A percentile compares a stretch with the other conserved stretches of the same genome.
Conservation (phyloP, 2,329 filamentous ascomycete genomes). For the Epichloe coenophiala region DNA sequence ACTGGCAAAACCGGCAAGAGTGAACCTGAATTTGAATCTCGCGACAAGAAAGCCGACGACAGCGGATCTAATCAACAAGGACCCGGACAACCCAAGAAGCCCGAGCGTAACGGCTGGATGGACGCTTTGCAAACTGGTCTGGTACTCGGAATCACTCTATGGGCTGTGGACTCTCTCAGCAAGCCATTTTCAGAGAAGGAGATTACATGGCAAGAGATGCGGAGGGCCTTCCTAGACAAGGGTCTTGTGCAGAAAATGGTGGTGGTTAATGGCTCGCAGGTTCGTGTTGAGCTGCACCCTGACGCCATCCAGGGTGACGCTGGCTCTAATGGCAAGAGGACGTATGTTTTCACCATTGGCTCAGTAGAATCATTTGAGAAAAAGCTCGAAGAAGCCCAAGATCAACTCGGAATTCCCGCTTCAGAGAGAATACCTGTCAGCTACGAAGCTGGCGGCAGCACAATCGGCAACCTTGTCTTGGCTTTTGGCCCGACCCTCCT, state of each 20-base stretch:
- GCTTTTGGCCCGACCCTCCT: slow-evolving; percentile 77
- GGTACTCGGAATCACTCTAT: slow-evolving; percentile 40
- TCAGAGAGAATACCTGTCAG: slow-evolving; percentile 87
- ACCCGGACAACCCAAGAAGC: slow-evolving; percentile 22
- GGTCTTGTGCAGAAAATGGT: slow-evolving; percentile 89
- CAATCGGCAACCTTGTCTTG: slow-evolving; percentile 59
- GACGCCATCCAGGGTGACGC: slow-evolving; percentile 42
- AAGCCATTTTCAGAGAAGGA: slow-evolving; percentile 43
- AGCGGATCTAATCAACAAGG: slow-evolving; percentile 14
- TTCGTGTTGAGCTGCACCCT: slow-evolving; percentile 68
- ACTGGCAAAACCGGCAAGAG: slow-evolving; percentile 8
- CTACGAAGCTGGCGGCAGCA: slow-evolving; percentile 66
- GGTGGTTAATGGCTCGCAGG: slow-evolving; percentile 55
- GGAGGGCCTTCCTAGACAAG: slow-evolving; percentile 87
- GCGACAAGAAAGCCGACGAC: slow-evolving; percentile 9
- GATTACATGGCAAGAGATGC: slow-evolving; percentile 96
- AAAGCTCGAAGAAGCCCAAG: slow-evolving; percentile 75
- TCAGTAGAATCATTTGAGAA: slow-evolving; percentile 88
- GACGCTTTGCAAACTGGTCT: slow-evolving; percentile 22
- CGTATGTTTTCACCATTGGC: slow-evolving; percentile 88
- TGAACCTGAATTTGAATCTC: slow-evolving; percentile 8
- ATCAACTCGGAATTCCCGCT: slow-evolving; percentile 71
- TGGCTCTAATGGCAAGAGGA: slow-evolving; percentile 16
- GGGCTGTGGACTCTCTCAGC: slow-evolving; percentile 27
- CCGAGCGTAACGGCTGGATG: slow-evolving; percentile 21